Evolutionary conservation across 2,329 filamentous ascomycete species (phyloP), one percentile per base, ranked within the genome.

Genomic region (Sphaerulina vaccinii): DNA sequence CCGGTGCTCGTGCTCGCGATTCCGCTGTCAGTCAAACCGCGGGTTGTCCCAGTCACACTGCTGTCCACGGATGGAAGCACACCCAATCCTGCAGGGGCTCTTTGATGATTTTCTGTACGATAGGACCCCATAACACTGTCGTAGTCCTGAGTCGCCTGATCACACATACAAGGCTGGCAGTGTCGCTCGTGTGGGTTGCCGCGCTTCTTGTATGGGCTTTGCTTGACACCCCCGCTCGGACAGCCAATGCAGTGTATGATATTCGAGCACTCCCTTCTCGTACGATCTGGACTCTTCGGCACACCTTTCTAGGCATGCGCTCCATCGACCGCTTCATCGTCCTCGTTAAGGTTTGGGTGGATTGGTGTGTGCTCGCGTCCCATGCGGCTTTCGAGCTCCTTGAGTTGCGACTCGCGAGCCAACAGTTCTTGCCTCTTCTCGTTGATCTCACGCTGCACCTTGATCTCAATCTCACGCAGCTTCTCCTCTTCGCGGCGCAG

Each of bases 371-470:
- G 65, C 57, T 69, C 66, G 71, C 91, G 85, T 70, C 91, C 86
- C 92, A 97, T 96, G 69, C 92, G 87, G 58, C 91, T 92, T 76
- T 97, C 92, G 70, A 99, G 96, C 80, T 99, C 93, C 75, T 93
- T 92, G 66, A 99, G 84, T 78, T 99, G 93, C 68, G 90, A 96
- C 79, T 99, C 93, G 73, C 93, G 90, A 61, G 93, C 93, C 75
- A 99, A 73, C 57, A 99, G 82, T 76, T 99, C 93, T 78, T 99
- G 93, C 78, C 93, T 86, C 84, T 99, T 99, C 83, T 97, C 93
- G 77, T 96, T 96, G 79, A 99, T 99, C 77, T 99, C 93, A 71
- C 93, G 89, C 79, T 99, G 93, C 59, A 99, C 93, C 86, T 99
- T 99, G 79, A 96, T 81, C 73, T 99, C 93, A 71, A 99, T 97